phyloP scores from a whole-genome alignment of 1,284 basidiomycete species.

The Caloboletus inedulis region DNA sequence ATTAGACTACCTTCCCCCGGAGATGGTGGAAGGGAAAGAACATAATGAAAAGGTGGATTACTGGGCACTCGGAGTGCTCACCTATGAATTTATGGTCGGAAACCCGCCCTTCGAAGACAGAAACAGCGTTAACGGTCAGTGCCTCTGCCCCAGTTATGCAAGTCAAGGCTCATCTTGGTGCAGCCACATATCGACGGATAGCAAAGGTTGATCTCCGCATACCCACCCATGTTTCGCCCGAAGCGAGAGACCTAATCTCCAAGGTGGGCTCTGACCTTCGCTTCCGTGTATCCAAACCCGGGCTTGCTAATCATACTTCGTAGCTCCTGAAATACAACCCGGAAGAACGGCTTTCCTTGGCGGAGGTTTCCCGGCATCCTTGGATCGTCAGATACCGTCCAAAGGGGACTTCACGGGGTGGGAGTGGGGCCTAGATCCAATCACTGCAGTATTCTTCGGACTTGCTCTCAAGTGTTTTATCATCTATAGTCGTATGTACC shows the following conservation, averaged over 20 bases:
- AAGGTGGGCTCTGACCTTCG: constrained; percentile 37
- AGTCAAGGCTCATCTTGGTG: constrained; percentile 3
- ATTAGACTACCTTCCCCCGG: constrained; percentile 95
- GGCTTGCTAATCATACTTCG: neutral
- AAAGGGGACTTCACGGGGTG: constrained; percentile 34
- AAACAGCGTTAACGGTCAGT: constrained; percentile 68
- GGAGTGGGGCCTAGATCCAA: constrained; percentile 18
- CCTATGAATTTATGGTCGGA: constrained; percentile 93
- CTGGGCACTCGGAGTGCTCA: constrained; percentile 96
- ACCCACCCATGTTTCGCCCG: constrained; percentile 59
- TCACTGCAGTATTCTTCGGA: neutral
- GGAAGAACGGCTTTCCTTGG: constrained; percentile 75
- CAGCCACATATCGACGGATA: constrained; percentile 87
- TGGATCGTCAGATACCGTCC: constrained; percentile 86
- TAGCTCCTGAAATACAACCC: constrained; percentile 90
- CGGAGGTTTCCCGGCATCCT: constrained; percentile 82
- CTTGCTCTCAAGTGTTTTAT: constrained; percentile 1
- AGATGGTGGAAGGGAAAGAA: constrained; percentile 93
- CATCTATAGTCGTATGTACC: constrained; percentile 16
- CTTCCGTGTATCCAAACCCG: constrained; percentile 32
- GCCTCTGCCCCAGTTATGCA: neutral
- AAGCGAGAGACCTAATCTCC: constrained; percentile 66
- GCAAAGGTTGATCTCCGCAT: constrained; percentile 80
- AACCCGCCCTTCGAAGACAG: constrained; percentile 93
- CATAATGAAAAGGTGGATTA: constrained; percentile 91